These are phyloP conservation scores for Ramaria sp. DNA, from an alignment of 768 basidiomycete species.

Conservation along the genomic window DNA sequence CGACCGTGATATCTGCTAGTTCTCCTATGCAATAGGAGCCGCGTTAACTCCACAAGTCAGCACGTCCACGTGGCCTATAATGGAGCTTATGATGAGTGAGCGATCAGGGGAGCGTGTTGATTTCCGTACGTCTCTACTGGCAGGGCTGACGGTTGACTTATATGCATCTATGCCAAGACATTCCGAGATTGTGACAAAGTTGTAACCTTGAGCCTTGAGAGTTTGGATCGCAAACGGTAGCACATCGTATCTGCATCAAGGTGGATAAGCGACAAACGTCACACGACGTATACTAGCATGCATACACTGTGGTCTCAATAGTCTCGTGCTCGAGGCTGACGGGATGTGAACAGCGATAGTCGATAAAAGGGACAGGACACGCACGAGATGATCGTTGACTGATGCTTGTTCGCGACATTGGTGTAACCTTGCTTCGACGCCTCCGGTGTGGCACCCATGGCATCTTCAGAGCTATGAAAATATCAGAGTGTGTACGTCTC, in stretches of 20 bases:
- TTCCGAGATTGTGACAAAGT: conserved; percentile 17
- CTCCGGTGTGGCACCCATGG: conserved; percentile 6
- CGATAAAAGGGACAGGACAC: background rate
- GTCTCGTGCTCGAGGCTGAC: conserved; percentile 16
- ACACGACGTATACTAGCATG: background rate
- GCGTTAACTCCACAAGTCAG: background rate
- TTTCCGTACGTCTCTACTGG: background rate
- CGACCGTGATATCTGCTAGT: background rate
- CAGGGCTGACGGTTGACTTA: background rate
- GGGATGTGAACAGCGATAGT: background rate
- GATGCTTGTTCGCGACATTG: conserved; percentile 10
- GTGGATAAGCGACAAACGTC: background rate
- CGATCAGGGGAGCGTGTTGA: background rate
- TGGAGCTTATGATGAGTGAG: background rate
- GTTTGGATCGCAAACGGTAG: conserved; percentile 16
- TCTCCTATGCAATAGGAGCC: background rate
- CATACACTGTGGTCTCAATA: conserved; percentile 13
- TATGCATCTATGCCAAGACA: conserved; percentile 13
- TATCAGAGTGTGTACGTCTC: background rate
- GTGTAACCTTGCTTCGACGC: conserved; percentile 11
- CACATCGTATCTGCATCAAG: conserved; percentile 10
- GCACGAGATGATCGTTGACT: conserved; percentile 12
- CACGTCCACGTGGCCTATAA: background rate
- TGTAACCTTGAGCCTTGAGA: conserved; percentile 14
- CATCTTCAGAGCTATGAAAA: conserved; percentile 8